Percentiles rank a stretch among this genome's conserved stretches.
phyloP scores from a whole-genome alignment of 345 rosid genomes.

The Salix viminalis region DNA sequence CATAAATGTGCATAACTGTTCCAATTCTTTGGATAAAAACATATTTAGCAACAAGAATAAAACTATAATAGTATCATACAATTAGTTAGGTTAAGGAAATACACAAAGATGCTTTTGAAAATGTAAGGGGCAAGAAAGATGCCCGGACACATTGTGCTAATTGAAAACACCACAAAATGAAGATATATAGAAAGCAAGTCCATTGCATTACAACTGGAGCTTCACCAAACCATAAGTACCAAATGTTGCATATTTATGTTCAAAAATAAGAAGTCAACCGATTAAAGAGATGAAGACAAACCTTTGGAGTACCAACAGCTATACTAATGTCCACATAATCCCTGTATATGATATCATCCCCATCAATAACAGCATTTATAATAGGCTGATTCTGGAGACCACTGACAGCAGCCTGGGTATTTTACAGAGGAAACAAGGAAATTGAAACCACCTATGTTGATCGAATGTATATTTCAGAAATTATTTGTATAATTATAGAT shows the following conservation, averaged over 20 bases:
- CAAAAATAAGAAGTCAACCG: background rate
- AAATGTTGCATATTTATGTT: background rate
- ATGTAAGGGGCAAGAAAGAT: background rate
- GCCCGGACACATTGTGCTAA: background rate
- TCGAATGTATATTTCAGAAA: background rate
- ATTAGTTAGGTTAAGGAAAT: background rate
- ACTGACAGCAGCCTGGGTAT: conserved; percentile 83
- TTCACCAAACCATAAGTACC: background rate
- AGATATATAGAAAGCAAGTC: background rate
- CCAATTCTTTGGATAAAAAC: background rate
- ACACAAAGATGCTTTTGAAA: background rate
- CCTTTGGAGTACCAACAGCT: conserved; percentile 92
- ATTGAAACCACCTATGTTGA: background rate
- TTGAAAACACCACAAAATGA: background rate
- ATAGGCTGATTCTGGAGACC: conserved; percentile 94
- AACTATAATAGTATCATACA: background rate
- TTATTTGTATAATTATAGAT: background rate
- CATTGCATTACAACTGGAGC: background rate
- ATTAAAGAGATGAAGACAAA: conserved; percentile 21
- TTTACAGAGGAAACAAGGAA: background rate
- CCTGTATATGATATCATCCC: conserved; percentile 94
- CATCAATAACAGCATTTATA: conserved; percentile 96
- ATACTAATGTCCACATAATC: conserved; percentile 92
- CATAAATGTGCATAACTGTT: background rate
- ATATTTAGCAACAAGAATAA: background rate